Base-by-base conservation (phyloP, 139 green algal species). In the Picochlorum sp. region DNA sequence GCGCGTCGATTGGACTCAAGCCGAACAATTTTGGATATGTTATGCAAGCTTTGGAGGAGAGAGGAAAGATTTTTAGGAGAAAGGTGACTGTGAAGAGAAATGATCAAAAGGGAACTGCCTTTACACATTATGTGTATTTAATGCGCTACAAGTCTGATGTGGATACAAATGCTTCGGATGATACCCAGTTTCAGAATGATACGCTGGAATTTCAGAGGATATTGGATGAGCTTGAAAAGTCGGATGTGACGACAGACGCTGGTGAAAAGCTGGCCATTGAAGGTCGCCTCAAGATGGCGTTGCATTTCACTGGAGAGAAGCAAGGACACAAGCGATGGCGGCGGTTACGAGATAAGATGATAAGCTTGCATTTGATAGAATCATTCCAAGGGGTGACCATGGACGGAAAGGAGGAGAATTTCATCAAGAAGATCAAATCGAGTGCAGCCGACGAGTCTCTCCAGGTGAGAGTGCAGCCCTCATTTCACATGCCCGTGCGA, bases 1-100 rank as follows among this genome's bases (percentile, higher is more conserved):
- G 77, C 23, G 54, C 65, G 24, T 23, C 45, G 2, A 47, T 87
- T 56, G 67, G 65, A 4, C 34, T 82, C 0, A 68, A 74, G 23
- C 71, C 77, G 61, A 63, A 80, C 37, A 90, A 89, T 72, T 90
- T 84, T 60, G 84, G 75, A 54, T 90, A 87, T 50, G 72, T 88
- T 4, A 61, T 85, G 14, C 86, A 87, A 71, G 58, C 71, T 45
- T 65, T 86, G 64, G 72, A 81, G 60, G 68, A 73, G 45, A 71
- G 81, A 4, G 68, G 74, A 15, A 69, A 84, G 41, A 60, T 85
- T 16, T 62, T 72, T 16, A 78, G 77, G 62, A 77, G 74, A 47
- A 65, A 79, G 23, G 20, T 8, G 15, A 14, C 15, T 59, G 51
- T 37, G 21, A 30, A 37, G 23, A 34, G 23, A 31, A 20, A 59